phyloP scores from a whole-genome alignment of 2,329 filamentous ascomycete genomes.

The Phyllosticta citribraziliensis region DNA sequence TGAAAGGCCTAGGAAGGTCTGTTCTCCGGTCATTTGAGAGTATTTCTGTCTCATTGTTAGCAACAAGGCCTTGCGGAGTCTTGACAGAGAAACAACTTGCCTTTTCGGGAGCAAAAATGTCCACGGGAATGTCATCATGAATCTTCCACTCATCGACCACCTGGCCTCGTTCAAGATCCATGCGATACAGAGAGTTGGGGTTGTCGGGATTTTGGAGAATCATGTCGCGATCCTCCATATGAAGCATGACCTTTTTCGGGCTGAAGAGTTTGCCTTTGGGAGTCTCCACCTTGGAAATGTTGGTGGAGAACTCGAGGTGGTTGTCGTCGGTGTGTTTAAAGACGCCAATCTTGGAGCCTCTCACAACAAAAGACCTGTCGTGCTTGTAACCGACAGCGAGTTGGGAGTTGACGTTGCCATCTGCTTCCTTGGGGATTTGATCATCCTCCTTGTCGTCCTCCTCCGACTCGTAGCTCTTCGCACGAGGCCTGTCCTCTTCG shows the following conservation, averaged over 20 bases:
- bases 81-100: conserved; percentile 31
- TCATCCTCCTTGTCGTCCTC: conserved; percentile 80
- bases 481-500: conserved; percentile 55
- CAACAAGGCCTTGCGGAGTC: not conserved
- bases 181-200: conserved; percentile 85
- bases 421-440: conserved; percentile 54
- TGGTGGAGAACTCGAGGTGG: conserved; percentile 89
- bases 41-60: conserved; percentile 58
- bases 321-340: conserved; percentile 95
- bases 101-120: conserved; percentile 85
- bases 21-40: conserved; percentile 88
- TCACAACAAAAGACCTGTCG: conserved; percentile 91
- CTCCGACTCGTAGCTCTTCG: conserved; percentile 64
- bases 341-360: conserved; percentile 95
- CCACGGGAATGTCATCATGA: conserved; percentile 88
- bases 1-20: conserved; percentile 90
- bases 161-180: conserved; percentile 97
- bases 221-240: conserved; percentile 82
- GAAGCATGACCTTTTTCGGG: conserved; percentile 94
- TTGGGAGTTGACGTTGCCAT: conserved; percentile 83
- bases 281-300: conserved; percentile 90
- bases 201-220: conserved; percentile 75
- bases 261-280: conserved; percentile 80
- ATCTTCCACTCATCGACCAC: conserved; percentile 98
- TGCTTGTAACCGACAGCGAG: conserved; percentile 95